Base-by-base conservation (phyloP, 805 yeast species). In the Cyberlindnera amylophila region DNA sequence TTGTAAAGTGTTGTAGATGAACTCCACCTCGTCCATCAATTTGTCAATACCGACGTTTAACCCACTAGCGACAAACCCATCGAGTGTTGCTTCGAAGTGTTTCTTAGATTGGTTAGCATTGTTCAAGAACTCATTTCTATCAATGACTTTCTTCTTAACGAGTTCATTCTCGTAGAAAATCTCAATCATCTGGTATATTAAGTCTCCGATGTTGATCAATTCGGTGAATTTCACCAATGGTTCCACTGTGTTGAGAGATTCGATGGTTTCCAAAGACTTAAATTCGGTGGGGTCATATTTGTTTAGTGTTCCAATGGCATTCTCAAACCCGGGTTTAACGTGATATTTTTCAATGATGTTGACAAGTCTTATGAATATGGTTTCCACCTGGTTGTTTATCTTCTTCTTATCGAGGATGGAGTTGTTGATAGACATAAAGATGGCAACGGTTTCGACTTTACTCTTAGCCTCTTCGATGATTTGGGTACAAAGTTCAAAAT, bases 21-120 rank as follows among this genome's bases (percentile, higher is more conserved):
- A 74, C 40, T 84, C 86, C 15, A 90, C 78, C 58, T 91, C 96
- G 52, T 78, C 83, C 63, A 89, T 81, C 30, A 93, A 70, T 9
- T 89, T 90, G 47, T 86, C 95, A 27, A 93, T 88, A 32, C 97
- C 96, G n/a, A 85, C 75, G 54, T 88, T 90, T 24, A 93, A 70
- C 0, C 99, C 99, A 55, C 85, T 86, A 0, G 98, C 99, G 15
- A 93, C 96, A 57, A 75, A 83, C 41, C 80, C 86, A 62, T 93
- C 99, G 10, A 93, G 74, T 64, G 79, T 68, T 7, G 78, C 78
- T 57, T 93, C 99, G 47, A 93, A 77, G 44, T 75, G 75, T 57
- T 88, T 86, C 57, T 93, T 95, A 31, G 81, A 76, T 53, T 82
- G 86, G 37, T 88, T 77, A 7, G 91, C 75, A 6, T 82, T 82